Base-by-base conservation (phyloP, 2,329 filamentous ascomycete genomes). In the Fusarium multiceps region DNA sequence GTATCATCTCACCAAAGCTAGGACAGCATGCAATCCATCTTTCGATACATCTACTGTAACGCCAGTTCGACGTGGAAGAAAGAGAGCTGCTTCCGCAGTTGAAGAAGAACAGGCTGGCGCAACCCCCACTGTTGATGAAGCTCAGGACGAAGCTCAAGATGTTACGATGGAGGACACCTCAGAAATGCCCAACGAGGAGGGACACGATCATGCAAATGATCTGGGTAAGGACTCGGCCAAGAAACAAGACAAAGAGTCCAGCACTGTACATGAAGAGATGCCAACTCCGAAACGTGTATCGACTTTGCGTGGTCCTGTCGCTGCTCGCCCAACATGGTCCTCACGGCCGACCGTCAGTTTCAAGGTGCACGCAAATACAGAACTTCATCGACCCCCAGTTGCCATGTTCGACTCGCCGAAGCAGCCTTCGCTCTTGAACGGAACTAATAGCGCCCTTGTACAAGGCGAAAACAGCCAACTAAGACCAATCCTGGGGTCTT, bases 1-100 rank as follows among this genome's bases (percentile, higher is more conserved):
- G 53, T 89, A 89, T 72, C 87, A 89, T 66, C 76, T 85, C 16
- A 84, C 83, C 34, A 89, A 88, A 70, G 86, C 87, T 2, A 80
- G 80, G 62, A 85, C 84, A 6, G 23, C 81, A 16, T 89, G 87
- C 72, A 89, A 89, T 68, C 83, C 86, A 4, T 76, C 73, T 21
- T 79, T 73, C 21, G 79, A 78, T 18, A 58, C 65, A 37, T 58
- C 49, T 21, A 32, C 66, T 11, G 55, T 63, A 20, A 55, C 61
- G 7, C 59, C 65, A 23, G 53, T 55, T 27, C 73, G 66, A 16
- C 72, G 67, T 27, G 66, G 63, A 23, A 70, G 51, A 43, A 72
- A 66, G 30, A 56, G 57, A 21, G 48, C 53, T 13, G 41, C 16
- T 10, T 57, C 65, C 2, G 62, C 70, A 42, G 34, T 55, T 12